These are phyloP conservation scores for Globisporangium ultimum DNA, from an alignment of 352 stramenopile genomes.

Conservation along the genomic window DNA sequence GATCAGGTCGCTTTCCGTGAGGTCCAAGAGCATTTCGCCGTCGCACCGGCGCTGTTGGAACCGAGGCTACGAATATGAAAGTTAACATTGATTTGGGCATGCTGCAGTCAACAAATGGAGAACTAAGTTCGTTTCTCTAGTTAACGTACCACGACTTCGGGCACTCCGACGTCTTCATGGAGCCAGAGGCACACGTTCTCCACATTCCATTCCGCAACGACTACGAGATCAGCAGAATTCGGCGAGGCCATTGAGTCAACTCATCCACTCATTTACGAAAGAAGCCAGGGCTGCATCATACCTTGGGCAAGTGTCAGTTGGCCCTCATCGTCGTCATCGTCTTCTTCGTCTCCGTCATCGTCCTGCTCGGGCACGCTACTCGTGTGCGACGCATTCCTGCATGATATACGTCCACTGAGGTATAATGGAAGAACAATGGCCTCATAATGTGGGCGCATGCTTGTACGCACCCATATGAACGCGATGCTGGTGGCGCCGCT, in stretches of 20 bases:
- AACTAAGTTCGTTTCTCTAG: background rate
- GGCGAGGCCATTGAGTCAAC: too few relatives aligned
- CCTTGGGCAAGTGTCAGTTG: conserved; percentile 66
- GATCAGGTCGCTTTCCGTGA: conserved; percentile 73
- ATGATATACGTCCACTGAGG: too few relatives aligned
- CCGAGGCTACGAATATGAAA: conserved; percentile 25
- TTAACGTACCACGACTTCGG: conserved; percentile 57
- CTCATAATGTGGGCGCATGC: too few relatives aligned
- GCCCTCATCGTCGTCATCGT: conserved; percentile 50
- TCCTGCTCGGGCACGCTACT: conserved; percentile 13
- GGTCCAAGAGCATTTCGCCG: conserved; percentile 62
- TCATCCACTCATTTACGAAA: background rate
- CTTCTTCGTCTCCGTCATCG: conserved; percentile 28
- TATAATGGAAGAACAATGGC: too few relatives aligned
- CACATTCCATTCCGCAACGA: conserved; percentile 77
- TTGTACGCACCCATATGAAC: too few relatives aligned
- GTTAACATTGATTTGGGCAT: too few relatives aligned
- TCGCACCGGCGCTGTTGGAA: conserved; percentile 70
- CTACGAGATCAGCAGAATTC: conserved; percentile 17
- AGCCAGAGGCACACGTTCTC: conserved; percentile 82
- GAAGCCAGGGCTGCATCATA: conserved; percentile 3
- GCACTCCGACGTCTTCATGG: conserved; percentile 68
- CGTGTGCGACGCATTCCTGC: background rate
- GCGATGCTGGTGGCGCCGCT: background rate
- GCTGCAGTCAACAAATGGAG: too few relatives aligned